Base-by-base conservation (phyloP, 345 rosid genomes). In the Moringa oleifera region DNA sequence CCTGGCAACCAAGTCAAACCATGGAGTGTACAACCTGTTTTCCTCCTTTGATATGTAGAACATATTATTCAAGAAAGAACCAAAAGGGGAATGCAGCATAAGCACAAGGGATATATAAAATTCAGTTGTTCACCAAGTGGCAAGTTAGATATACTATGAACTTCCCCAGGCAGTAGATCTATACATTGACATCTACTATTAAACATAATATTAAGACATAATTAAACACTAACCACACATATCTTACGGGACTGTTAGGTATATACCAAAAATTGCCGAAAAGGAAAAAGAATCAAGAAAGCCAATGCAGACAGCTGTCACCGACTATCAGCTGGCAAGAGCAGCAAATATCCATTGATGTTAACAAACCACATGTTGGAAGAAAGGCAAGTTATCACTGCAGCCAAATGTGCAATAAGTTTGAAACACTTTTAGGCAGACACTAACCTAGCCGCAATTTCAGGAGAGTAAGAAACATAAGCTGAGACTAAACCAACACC, bases 401-500 rank as follows among this genome's bases (percentile, higher is more conserved):
- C 20, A 24, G 1, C 23, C 18, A 59, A 24, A 8, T 25, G 53
- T 18, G 23, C 37, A 57, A n/a, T n/a, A 64, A 33, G 33, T 25
- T 22, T 25, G 62, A 45, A n/a, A 36, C 13, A 49, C 28, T 20
- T 54, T 49, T 23, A 25, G 61, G 61, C 19, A 67, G 50, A 47
- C n/a, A 57, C 77, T 62, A 67, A 93, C 98, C 98, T 93, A 58
- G 81, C 90, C 45, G 96, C 80, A 63, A 93, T 80, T 83, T 87
- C 98, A 20, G 97, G 86, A 11, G 97, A 73, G 70, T 93, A 93
- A 36, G 91, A 83, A 60, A 88, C 70, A 71, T 85, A 93, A 24
- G 97, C 75, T 20, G 98, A 93, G 75, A 86, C 89, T 69, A 93
- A 68, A 54, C 98, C 97, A 24, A 90, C 80, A 66, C 94, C 82